phyloP scores from a whole-genome alignment of 2,329 filamentous ascomycete species.

The Sclerotinia subarctica region DNA sequence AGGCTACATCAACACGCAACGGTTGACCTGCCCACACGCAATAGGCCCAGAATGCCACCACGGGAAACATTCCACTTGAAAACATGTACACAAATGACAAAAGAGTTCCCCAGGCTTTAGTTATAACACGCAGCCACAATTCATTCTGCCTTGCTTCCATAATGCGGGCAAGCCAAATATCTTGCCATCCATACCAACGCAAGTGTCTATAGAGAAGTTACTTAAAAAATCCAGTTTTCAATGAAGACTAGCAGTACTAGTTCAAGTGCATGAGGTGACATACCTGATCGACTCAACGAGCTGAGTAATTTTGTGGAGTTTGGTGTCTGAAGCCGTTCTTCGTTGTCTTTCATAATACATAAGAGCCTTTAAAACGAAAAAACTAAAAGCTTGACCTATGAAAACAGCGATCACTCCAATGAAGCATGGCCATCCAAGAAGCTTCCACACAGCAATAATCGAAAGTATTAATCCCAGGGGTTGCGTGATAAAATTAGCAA shows the following conservation, averaged over 20 bases:
- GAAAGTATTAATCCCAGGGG: slow-evolving; percentile 75
- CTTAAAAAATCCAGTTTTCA: neutral
- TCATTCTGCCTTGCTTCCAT: slow-evolving; percentile 66
- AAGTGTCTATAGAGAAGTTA: slow-evolving; percentile 26
- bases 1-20: slow-evolving; percentile 76
- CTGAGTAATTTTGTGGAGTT: slow-evolving; percentile 77
- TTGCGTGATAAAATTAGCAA: slow-evolving; percentile 69
- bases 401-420: slow-evolving; percentile 68
- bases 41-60: slow-evolving; percentile 78
- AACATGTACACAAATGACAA: slow-evolving; percentile 69
- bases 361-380: slow-evolving; percentile 61
- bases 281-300: slow-evolving; percentile 62
- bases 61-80: slow-evolving; percentile 71
- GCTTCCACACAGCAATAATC: slow-evolving; percentile 67
- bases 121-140: slow-evolving; percentile 61
- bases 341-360: slow-evolving; percentile 67
- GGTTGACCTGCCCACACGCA: slow-evolving; percentile 66
- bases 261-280: neutral
- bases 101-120: slow-evolving; percentile 57
- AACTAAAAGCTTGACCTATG: slow-evolving; percentile 67
- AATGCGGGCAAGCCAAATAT: slow-evolving; percentile 67
- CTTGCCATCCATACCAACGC: slow-evolving; percentile 66
- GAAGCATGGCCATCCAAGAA: slow-evolving; percentile 78
- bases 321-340: slow-evolving; percentile 70
- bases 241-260: neutral